Evolutionary conservation across 1,284 basidiomycete genomes (phyloP).

Genomic region (Ganoderma lucidum): DNA sequence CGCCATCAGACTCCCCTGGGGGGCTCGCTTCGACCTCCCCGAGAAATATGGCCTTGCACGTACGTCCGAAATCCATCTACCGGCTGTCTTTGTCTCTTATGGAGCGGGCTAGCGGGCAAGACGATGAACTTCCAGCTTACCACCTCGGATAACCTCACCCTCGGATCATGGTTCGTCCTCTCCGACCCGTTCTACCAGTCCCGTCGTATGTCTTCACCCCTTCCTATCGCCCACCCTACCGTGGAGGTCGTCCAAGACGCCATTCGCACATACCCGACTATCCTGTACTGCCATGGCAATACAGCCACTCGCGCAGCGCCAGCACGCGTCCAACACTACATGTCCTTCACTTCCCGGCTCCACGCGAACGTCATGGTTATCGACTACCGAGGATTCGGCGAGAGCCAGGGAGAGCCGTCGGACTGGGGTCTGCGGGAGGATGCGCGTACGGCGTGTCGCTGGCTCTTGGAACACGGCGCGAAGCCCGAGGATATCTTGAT

Average conservation of each 20-base stretch:
- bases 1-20: slow-evolving; percentile 68
- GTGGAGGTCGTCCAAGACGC: slow-evolving; percentile 52
- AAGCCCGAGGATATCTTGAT: slow-evolving; percentile 68
- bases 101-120: slow-evolving; percentile 25
- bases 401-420: slow-evolving; percentile 82
- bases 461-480: slow-evolving; percentile 70
- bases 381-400: slow-evolving; percentile 94
- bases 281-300: slow-evolving; percentile 94
- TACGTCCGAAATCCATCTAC: slow-evolving; percentile 49
- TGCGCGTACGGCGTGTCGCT: slow-evolving; percentile 84
- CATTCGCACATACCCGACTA: slow-evolving; percentile 69
- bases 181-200: slow-evolving; percentile 72
- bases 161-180: slow-evolving; percentile 93
- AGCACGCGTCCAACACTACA: slow-evolving; percentile 71
- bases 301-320: slow-evolving; percentile 77
- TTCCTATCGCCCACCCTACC: slow-evolving; percentile 43
- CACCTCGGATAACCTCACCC: slow-evolving; percentile 81
- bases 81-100: background rate
- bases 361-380: slow-evolving; percentile 82
- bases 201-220: slow-evolving; percentile 41
- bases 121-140: slow-evolving; percentile 29
- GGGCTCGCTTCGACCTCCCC: slow-evolving; percentile 69
- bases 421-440: slow-evolving; percentile 81
- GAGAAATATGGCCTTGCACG: slow-evolving; percentile 86
- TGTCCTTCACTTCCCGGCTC: slow-evolving; percentile 67